phyloP scores from a whole-genome alignment of 148 eudicot genomes.

The Linanthus parryae region DNA sequence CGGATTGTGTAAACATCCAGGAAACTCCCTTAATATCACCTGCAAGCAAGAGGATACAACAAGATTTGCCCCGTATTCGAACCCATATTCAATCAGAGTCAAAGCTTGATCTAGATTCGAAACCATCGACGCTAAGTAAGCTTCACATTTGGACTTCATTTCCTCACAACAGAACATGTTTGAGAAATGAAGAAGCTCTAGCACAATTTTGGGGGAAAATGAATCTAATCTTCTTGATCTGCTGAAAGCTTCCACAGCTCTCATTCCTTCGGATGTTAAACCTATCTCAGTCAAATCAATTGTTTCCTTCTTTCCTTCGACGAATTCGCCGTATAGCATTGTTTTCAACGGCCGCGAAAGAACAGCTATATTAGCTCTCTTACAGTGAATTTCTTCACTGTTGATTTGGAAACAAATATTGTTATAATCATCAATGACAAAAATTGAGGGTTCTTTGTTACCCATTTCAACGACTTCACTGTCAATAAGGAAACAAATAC shows the following conservation, averaged over 20 bases:
- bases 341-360: conserved; percentile 67
- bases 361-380: conserved; percentile 42
- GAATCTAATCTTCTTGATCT: conserved; percentile 50
- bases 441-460: no score
- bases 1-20: conserved; percentile 42
- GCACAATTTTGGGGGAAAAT: conserved; percentile 38
- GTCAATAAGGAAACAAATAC: no score
- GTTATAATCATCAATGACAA: no score
- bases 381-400: conserved; percentile 56
- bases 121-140: conserved; percentile 56
- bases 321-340: conserved; percentile 62
- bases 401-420: conserved; percentile 42
- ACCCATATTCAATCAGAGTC: conserved; percentile 69
- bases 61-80: conserved; percentile 71
- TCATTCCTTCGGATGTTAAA: conserved; percentile 52
- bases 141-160: conserved; percentile 62
- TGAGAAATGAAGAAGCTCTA: conserved; percentile 66
- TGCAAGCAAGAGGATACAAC: conserved; percentile 77
- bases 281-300: conserved; percentile 55
- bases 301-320: conserved; percentile 50
- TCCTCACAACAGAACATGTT: conserved; percentile 79
- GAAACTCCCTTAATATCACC: conserved; percentile 67
- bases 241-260: conserved; percentile 65
- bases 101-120: conserved; percentile 45
- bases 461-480: no score